phyloP scores from a whole-genome alignment of 164 flowering plant genomes.

The Malania oleifera region DNA sequence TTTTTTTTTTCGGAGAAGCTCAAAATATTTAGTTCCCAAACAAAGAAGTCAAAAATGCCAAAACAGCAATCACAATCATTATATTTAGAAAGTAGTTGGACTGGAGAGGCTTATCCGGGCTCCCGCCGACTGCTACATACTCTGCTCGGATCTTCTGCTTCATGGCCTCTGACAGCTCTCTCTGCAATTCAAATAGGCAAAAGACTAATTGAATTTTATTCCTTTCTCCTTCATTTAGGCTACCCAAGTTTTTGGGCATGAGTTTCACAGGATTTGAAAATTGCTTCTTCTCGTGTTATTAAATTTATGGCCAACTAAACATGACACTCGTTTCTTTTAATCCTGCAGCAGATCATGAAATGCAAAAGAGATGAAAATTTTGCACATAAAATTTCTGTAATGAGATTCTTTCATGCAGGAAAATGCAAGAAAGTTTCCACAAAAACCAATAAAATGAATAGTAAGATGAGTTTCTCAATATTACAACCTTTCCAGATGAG shows the following conservation, averaged over 20 bases:
- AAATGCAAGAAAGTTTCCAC: conserved; percentile 8
- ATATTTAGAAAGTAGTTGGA: conserved; percentile 92
- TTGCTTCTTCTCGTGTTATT: conserved; percentile 58
- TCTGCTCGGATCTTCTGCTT: conserved; percentile 94
- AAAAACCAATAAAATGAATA: conserved; percentile 4
- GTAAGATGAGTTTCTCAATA: conserved; percentile 1
- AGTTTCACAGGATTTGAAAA: conserved; percentile 35
- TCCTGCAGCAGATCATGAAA: conserved; percentile 71
- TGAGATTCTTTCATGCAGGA: conserved; percentile 1
- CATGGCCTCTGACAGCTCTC: conserved; percentile 84
- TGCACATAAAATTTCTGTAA: conserved; percentile 15
- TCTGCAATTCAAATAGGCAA: conserved; percentile 75
- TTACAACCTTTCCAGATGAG: conserved; percentile 78
- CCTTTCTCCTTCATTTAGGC: conserved; percentile 37
- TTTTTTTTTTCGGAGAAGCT: too few relatives aligned
- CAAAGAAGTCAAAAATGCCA: conserved; percentile 70
- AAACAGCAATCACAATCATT: conserved; percentile 69
- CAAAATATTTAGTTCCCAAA: conserved; percentile 36
- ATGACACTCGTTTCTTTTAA: conserved; percentile 42
- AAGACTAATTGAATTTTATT: conserved; percentile 50
- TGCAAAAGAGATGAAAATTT: conserved; percentile 20
- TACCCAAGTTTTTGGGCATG: conserved; percentile 42
- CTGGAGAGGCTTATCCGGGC: conserved; percentile 86
- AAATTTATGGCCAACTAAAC: conserved; percentile 47
- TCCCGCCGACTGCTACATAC: conserved; percentile 80